Evolutionary conservation across 495 filamentous ascomycete species (phyloP), one percentile per base, ranked within the genome.

Genomic region (Talaromyces trachyspermus): DNA sequence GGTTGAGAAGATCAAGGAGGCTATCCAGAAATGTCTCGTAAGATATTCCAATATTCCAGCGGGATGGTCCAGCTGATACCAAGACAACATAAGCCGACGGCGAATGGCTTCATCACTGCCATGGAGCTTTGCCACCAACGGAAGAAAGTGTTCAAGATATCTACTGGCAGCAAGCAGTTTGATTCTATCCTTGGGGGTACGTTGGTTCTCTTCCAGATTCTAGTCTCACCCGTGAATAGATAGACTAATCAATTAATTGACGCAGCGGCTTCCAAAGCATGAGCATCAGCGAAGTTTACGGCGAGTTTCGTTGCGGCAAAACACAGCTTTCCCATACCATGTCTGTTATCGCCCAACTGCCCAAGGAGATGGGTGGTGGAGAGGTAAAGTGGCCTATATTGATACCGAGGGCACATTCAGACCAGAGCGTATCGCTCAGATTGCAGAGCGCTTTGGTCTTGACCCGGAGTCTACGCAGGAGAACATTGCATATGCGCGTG

Each of bases 301-400:
- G 85, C 29, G 85, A 88, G 57, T 89, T 84, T 61, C 80, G 85
- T 50, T 87, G 83, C 56, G 84, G 85, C 38, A 89, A 89, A 65
- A 87, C 84, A 25, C 80, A 85, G 59, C 65, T 84, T 18, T 78
- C 72, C 11, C 76, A 83, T 64, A 84, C 79, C 5, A 85, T 85
- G 75, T 80, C 85, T 26, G 76, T 85, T 11, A 71, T 88, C 22
- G 77, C 79, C 9, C 81, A 83, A 52, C 50, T 68, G 7, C 62
- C 65, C 5, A 66, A 73, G 58, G 80, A 83, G 25, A 75, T 83
- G 59, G 85, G 85, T 22, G 85, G 85, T 7, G 85, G 82, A 7
- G 81, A 83, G 85, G 85, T 22, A 89, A 87, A 56, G 85, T 86
- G 32, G 85, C 85, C 27, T 89, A 86, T 54, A 87, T 89, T 57